A percentile compares a stretch with the other conserved stretches of the same genome.
These are phyloP conservation scores for Lyophyllum atratum DNA, from an alignment of 768 basidiomycete genomes.

Conservation along the genomic window DNA sequence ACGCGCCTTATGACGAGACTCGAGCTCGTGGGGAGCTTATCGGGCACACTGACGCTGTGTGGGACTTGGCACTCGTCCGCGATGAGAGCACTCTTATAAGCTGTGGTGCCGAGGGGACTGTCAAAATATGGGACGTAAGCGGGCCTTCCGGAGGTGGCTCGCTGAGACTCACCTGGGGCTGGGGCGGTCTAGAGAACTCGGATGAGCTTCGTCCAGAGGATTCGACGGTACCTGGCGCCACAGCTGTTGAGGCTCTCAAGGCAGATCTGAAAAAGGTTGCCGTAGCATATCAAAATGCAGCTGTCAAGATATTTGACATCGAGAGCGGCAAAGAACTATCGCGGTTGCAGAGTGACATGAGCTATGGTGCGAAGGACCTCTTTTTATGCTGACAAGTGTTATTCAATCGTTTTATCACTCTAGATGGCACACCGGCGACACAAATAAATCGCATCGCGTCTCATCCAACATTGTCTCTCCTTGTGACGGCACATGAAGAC, in stretches of 20 bases:
- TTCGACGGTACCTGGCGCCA: slow-evolving; percentile 66
- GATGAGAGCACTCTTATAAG: slow-evolving; percentile 85
- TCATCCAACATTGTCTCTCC: slow-evolving; percentile 86
- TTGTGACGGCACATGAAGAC: slow-evolving; percentile 93
- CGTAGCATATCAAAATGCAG: slow-evolving; percentile 86
- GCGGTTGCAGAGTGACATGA: slow-evolving; percentile 59
- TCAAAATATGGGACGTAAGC: slow-evolving; percentile 93
- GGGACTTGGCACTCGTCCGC: slow-evolving; percentile 88
- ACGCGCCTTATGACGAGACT: slow-evolving; percentile 86
- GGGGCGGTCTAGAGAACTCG: slow-evolving; percentile 61
- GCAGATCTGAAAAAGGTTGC: slow-evolving; percentile 84
- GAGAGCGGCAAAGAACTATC: slow-evolving; percentile 80
- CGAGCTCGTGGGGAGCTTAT: slow-evolving; percentile 78
- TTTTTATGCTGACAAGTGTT: background rate
- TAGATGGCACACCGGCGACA: slow-evolving; percentile 74
- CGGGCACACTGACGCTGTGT: slow-evolving; percentile 94
- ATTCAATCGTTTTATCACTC: slow-evolving; percentile 9
- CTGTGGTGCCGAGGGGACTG: slow-evolving; percentile 87
- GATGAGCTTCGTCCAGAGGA: slow-evolving; percentile 49
- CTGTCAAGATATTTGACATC: slow-evolving; percentile 91
- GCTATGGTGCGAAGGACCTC: slow-evolving; percentile 46
- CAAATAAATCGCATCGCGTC: slow-evolving; percentile 88
- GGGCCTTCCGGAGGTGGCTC: slow-evolving; percentile 64
- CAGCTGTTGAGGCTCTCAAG: slow-evolving; percentile 81
- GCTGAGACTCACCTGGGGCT: slow-evolving; percentile 79